Evolutionary conservation across 148 eudicot species (phyloP).

Genomic region (Rhododendron ferrugineum): DNA sequence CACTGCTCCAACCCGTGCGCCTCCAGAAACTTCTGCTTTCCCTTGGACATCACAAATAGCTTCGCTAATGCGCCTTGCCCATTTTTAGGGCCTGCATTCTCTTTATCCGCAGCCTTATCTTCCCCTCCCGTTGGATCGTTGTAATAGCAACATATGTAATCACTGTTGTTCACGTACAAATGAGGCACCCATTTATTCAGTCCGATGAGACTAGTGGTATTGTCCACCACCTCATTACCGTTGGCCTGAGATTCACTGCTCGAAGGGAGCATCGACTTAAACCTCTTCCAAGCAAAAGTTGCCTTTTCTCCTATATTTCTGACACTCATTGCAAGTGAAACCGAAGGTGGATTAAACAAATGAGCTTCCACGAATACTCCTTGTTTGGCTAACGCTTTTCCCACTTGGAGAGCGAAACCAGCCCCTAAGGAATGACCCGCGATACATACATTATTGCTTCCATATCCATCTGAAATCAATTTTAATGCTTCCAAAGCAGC

Average conservation of each 20-base stretch:
- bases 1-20: conserved; percentile 90
- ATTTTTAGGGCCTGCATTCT: conserved; percentile 37
- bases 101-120: conserved; percentile 29
- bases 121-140: conserved; percentile 40
- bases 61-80: conserved; percentile 42
- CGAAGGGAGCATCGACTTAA: conserved; percentile 66
- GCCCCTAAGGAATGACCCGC: conserved; percentile 90
- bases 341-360: conserved; percentile 86
- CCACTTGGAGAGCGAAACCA: conserved; percentile 84
- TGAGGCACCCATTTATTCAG: conserved; percentile 69
- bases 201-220: neutral
- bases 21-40: conserved; percentile 82
- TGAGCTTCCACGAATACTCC: conserved; percentile 77
- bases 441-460: conserved; percentile 60
- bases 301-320: conserved; percentile 74
- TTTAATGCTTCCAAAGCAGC: conserved; percentile 54
- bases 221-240: conserved; percentile 19
- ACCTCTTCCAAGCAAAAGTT: conserved; percentile 57
- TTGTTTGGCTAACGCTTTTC: conserved; percentile 74
- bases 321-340: conserved; percentile 72
- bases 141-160: conserved; percentile 76
- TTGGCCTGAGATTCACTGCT: conserved; percentile 25
- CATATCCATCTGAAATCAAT: conserved; percentile 43
- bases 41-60: conserved; percentile 76
- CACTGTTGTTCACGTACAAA: conserved; percentile 80